Base-by-base conservation (phyloP, 257 asterid species). In the Nicotiana paniculata region DNA sequence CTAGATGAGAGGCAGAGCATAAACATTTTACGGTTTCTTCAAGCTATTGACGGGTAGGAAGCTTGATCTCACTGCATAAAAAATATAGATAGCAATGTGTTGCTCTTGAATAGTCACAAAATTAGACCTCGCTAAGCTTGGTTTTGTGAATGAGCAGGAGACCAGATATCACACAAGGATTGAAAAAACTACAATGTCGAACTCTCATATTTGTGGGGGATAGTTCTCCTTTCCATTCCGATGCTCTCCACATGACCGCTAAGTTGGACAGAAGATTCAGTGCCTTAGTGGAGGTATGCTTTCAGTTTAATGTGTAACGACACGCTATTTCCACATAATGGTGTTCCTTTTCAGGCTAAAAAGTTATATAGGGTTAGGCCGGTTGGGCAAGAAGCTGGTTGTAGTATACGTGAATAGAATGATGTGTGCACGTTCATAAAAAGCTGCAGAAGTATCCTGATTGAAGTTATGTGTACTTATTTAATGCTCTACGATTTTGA, bases 211-310 rank as follows among this genome's bases (percentile, higher is more conserved):
- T 95, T 86, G 97, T 93, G 3, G 98, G 98, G 53, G 97, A 95
- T 69, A 82, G 82, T 79, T 95, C 97, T 84, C 96, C 98, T 84
- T 95, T 91, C 53, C 90, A 95, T 83, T 85, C 89, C 3, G 97
- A 93, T 74, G 88, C 97, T 46, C 89, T 92, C 70, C 90, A 91
- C 85, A 92, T 95, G 97, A 83, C 90, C 37, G 79, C 92, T 7
- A 93, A 92, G 83, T 88, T 95, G 84, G 97, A 95, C 82, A 87
- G 86, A 87, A 90, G 97, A 92, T 90, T 83, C 85, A 88, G 94
- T 85, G 97, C 98, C 77, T 90, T 95, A 84, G 97, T 95, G 74
- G 98, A 95, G 98, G 98, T 95, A 91, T 39, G 88, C 17, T 69
- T 81, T 30, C 75, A 77, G 21, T 17, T 77, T 7, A 11, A 62